Percentiles rank a stretch among this genome's conserved stretches.
Conservation (phyloP, 2,329 filamentous ascomycete species). For the Fusarium stilboides region DNA sequence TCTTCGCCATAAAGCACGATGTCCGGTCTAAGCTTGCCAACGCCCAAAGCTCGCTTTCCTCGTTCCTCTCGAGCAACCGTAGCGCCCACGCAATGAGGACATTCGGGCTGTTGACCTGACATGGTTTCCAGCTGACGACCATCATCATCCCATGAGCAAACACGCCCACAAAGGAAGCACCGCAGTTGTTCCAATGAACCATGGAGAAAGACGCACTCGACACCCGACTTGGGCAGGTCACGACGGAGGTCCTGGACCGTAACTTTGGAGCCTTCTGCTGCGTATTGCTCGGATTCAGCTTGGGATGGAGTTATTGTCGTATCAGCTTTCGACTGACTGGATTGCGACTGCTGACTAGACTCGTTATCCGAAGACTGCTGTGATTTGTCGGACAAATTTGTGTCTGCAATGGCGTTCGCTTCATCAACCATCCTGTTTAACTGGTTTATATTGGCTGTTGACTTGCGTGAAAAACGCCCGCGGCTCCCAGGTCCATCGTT, state of each 20-base stretch:
- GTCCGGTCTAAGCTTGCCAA: constrained; percentile 78
- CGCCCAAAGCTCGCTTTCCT: constrained; percentile 76
- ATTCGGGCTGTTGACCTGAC: constrained; percentile 76
- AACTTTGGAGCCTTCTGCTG: constrained; percentile 38
- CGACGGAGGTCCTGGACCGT: constrained; percentile 44
- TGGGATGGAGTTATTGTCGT: constrained; percentile 23
- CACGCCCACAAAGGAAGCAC: constrained; percentile 73
- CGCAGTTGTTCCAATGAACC: constrained; percentile 76
- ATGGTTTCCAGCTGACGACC: constrained; percentile 70
- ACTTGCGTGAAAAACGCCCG: constrained; percentile 70
- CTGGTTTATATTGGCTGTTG: constrained; percentile 55
- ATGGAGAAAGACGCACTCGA: constrained; percentile 79
- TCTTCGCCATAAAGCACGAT: constrained; percentile 83
- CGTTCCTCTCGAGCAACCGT: constrained; percentile 74
- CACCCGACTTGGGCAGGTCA: constrained; percentile 59
- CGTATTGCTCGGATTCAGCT: constrained; percentile 42
- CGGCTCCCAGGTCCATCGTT: constrained; percentile 73
- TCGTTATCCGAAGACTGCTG: constrained; percentile 41
- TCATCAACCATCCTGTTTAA: constrained; percentile 59
- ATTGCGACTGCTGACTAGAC: constrained; percentile 37
- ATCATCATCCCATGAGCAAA: constrained; percentile 72
- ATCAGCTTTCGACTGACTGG: constrained; percentile 34
- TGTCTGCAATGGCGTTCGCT: constrained; percentile 39
- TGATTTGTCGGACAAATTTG: constrained; percentile 43
- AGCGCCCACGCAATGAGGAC: constrained; percentile 75